Percentiles rank a stretch among this genome's conserved stretches.
phyloP scores from a whole-genome alignment of 805 yeast genomes.

The Candida namnaoensis region DNA sequence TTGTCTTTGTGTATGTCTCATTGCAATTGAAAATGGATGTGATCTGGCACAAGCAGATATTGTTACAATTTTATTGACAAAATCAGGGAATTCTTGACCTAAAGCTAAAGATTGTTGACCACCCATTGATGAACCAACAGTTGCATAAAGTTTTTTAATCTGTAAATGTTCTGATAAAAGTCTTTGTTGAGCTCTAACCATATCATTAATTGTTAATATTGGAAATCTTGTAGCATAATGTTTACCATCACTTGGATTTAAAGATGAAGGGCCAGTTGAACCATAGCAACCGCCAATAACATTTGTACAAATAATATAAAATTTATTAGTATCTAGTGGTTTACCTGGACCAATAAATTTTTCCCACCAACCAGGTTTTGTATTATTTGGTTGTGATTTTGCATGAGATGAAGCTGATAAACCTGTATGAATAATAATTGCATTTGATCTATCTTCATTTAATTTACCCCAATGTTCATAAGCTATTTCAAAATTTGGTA shows the following conservation, averaged over 20 bases:
- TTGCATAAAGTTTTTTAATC: conserved; percentile 59
- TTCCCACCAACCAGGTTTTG: conserved; percentile 93
- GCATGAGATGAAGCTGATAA: conserved; percentile 93
- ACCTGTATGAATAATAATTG: conserved; percentile 81
- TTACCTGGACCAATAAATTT: conserved; percentile 78
- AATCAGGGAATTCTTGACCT: conserved; percentile 74
- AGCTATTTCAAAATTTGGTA: conserved; percentile 75
- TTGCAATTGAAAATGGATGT: conserved; percentile 89
- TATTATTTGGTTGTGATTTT: conserved; percentile 62
- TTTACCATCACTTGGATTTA: conserved; percentile 57
- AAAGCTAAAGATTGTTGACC: conserved; percentile 95
- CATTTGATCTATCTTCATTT: conserved; percentile 55
- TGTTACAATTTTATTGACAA: conserved; percentile 65
- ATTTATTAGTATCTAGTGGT: conserved; percentile 73
- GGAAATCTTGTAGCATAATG: conserved; percentile 87
- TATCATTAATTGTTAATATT: conserved; percentile 74
- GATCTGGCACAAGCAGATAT: conserved; percentile 91
- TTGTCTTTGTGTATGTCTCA: conserved; percentile 89
- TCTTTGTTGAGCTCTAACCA: conserved; percentile 83
- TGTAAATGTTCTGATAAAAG: conserved; percentile 56
- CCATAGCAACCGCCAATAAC: conserved; percentile 95
- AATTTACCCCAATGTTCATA: conserved; percentile 88
- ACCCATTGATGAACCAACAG: conserved; percentile 94
- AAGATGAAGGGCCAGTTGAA: conserved; percentile 84
- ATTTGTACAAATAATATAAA: conserved; percentile 81